Evolutionary conservation across 352 stramenopile species (phyloP), one percentile per base, ranked within the genome.

Genomic region (Globisporangium carolinianum): DNA sequence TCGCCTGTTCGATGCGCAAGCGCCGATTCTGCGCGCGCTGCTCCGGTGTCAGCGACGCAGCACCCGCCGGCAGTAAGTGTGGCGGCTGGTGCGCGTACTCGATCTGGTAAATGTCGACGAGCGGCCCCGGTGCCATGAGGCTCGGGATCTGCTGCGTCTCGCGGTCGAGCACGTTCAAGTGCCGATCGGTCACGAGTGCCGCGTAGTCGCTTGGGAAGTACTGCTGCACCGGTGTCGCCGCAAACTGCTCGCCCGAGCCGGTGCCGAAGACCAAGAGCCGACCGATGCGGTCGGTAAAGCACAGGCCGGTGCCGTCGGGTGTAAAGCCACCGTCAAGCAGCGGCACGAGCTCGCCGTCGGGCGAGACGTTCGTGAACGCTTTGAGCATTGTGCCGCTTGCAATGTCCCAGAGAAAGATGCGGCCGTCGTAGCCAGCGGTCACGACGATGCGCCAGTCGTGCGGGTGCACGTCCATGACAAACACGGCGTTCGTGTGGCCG

Each of bases 131-230:
- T 15, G 85, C 78, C 75, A 95, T 92, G 60, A 96, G 62, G 52
- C 93, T 95, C 17, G 89, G 83, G 32, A 91, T 68, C 10, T 89
- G 65, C 60, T 96, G 79, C 12, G 87, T 96, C 54, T 91, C 86
- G 6, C 84, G 77, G 62, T 98, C 92, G 2, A 88, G 69, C 5
- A 96, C 90, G 49, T 97, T 93, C 45, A 95, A 89, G 56, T 94
- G 65, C 5, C 76, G 68, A 71, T 98, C 92, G 5, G 85, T 90
- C 14, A 96, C 58, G 32, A 97, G 71, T 60, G 89, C 84, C 6
- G 79, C 79, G 55, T 97, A 97, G 65, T 98, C 92, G 35, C 79
- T 93, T 5, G 82, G 68, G 57, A 97, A 97, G 57, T 91, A 91
- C 61, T 97, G 89, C 62, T 97, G 84, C 43, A 86, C 72, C 17